These are phyloP conservation scores for Neonectria sp. DNA, from an alignment of 2,329 filamentous ascomycete species.

Conservation along the genomic window DNA sequence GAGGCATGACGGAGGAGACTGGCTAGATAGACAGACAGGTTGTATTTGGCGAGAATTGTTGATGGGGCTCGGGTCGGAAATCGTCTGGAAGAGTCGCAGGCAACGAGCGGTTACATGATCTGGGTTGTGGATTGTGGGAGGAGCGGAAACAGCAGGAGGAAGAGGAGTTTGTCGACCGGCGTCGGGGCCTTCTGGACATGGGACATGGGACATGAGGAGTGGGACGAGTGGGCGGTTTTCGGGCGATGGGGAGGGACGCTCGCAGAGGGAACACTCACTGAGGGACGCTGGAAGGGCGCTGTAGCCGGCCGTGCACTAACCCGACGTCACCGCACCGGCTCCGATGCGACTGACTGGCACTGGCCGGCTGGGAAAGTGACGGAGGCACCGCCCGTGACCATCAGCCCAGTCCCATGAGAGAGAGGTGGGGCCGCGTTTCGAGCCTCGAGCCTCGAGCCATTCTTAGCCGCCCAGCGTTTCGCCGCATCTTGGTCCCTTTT, in stretches of 20 bases:
- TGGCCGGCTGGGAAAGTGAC: neutral
- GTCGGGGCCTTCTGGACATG: constrained; percentile 39
- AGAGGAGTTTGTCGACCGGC: constrained; percentile 38
- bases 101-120: constrained; percentile 41
- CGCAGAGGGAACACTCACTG: neutral
- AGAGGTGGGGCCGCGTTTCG: constrained; percentile 13
- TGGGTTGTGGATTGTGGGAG: constrained; percentile 30
- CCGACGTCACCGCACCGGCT: constrained; percentile 38
- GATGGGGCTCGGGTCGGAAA: constrained; percentile 11
- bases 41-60: constrained; percentile 17
- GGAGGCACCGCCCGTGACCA: constrained; percentile 5
- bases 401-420: constrained; percentile 1
- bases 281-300: neutral
- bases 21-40: constrained; percentile 9
- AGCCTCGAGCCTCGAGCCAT: neutral
- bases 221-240: constrained; percentile 37
- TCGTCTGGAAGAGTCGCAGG: constrained; percentile 15
- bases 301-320: constrained; percentile 7
- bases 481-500: constrained; percentile 1
- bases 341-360: neutral
- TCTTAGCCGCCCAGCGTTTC: neutral
- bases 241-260: constrained; percentile 31
- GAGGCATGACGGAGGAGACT: constrained; percentile 56
- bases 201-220: constrained; percentile 25
- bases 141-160: constrained; percentile 38